Base-by-base conservation (phyloP, 495 filamentous ascomycete species). In the Aspergillus bridgeri region DNA sequence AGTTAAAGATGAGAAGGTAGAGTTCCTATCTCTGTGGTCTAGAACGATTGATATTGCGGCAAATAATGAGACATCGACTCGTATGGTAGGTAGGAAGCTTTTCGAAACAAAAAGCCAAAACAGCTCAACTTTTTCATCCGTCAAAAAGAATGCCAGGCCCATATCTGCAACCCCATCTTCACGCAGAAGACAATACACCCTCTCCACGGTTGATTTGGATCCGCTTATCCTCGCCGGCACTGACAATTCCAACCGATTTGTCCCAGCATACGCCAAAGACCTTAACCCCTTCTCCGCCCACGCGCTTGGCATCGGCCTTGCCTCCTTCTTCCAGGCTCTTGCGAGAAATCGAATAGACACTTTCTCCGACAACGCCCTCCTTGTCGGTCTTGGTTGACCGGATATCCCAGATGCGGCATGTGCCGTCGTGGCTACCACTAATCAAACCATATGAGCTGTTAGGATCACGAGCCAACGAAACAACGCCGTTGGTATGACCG, bases 251-350 rank as follows among this genome's bases (percentile, higher is more conserved):
- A 44, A 95, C 79, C 19, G 79, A 77, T 61, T 75, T 73, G 74
- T 96, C 90, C 94, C 94, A 98, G 63, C 78, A 83, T 6, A 98
- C 90, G 18, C 85, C 83, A 76, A 98, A 95, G 46, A 98, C 91
- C 81, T 95, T 96, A 48, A 86, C 83, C 42, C 90, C 90, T 44
- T 95, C 90, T 21, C 90, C 90, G 22, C 81, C 83, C 15, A 80
- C 76, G 25, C 74, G 75, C 64, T 77, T 76, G 65, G 79, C 82
- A 50, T 76, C 77, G 19, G 66, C 67, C 49, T 76, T 79, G 44
- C 76, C 79, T 46, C 78, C 65, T 20, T 79, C 78, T 54, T 79
- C 77, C 62, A 79, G 68, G 65, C 84, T 83, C 72, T 91, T 86
- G 43, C 94, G 81, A 62, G 87, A 79, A 62, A 97, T 87, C 18